Percentiles rank a stretch among this genome's conserved stretches.
phyloP scores from a whole-genome alignment of 2,329 filamentous ascomycete genomes.

The Exophiala calicioides region DNA sequence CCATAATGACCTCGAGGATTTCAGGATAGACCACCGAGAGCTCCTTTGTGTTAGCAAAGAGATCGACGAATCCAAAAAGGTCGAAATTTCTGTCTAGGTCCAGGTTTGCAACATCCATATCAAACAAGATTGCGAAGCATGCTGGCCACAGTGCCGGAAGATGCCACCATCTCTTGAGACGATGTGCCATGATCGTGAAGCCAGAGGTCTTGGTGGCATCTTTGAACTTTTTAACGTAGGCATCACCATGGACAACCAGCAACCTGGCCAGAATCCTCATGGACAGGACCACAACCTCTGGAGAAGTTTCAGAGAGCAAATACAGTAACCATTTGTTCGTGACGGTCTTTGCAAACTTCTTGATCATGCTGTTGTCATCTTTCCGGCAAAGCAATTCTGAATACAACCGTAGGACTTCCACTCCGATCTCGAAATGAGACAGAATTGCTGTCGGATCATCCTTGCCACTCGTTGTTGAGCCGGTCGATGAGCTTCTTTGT shows the following conservation, averaged over 20 bases:
- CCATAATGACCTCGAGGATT: constrained; percentile 73
- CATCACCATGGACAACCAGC: constrained; percentile 75
- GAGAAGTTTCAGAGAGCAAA: constrained; percentile 81
- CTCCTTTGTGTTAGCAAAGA: constrained; percentile 61
- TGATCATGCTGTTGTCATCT: constrained; percentile 67
- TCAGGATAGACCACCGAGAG: constrained; percentile 73
- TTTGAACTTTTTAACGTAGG: constrained; percentile 82
- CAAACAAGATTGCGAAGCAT: constrained; percentile 86
- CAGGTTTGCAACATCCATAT: constrained; percentile 73
- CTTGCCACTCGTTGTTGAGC: constrained; percentile 35
- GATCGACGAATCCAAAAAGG: constrained; percentile 69
- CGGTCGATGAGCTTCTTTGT: constrained; percentile 27
- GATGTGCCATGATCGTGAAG: constrained; percentile 79
- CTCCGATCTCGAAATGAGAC: constrained; percentile 70
- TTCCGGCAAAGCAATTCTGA: constrained; percentile 74
- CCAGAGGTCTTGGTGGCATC: constrained; percentile 73
- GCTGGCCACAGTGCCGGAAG: constrained; percentile 81
- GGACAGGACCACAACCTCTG: constrained; percentile 77
- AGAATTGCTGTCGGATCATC: constrained; percentile 34
- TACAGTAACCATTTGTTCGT: constrained; percentile 98
- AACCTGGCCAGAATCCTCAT: constrained; percentile 81
- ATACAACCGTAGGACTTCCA: constrained; percentile 75
- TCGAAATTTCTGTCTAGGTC: constrained; percentile 74
- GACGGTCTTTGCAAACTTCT: constrained; percentile 89
- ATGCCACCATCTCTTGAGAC: constrained; percentile 86